Evolutionary conservation across 2,329 filamentous ascomycete genomes (phyloP).

Genomic region (Xylariaceae sp.): DNA sequence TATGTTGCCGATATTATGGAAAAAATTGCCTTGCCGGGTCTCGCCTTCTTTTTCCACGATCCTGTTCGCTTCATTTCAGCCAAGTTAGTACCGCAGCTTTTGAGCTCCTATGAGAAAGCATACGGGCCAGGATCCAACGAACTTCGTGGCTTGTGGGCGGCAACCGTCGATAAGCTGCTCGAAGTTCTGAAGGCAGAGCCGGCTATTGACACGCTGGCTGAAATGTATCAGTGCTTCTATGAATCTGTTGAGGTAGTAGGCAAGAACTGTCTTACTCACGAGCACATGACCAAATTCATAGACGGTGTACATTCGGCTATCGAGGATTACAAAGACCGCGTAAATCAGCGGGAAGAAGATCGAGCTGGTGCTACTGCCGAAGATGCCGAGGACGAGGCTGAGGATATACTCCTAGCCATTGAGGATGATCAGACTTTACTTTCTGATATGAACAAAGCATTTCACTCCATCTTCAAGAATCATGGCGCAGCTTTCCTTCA

Average conservation of each 20-base stretch:
- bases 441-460: slow-evolving; percentile 99
- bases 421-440: slow-evolving; percentile 96
- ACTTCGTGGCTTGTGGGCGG: slow-evolving; percentile 76
- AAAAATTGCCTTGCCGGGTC: slow-evolving; percentile 86
- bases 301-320: slow-evolving; percentile 79
- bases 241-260: slow-evolving; percentile 94
- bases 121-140: slow-evolving; percentile 77
- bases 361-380: slow-evolving; percentile 68
- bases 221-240: slow-evolving; percentile 99
- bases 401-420: slow-evolving; percentile 84
- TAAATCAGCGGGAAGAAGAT: slow-evolving; percentile 78
- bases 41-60: slow-evolving; percentile 99
- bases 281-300: slow-evolving; percentile 85
- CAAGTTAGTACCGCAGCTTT: slow-evolving; percentile 86
- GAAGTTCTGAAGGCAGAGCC: slow-evolving; percentile 93
- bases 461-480: slow-evolving; percentile 98
- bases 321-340: slow-evolving; percentile 87
- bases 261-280: slow-evolving; percentile 70
- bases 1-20: slow-evolving; percentile 94
- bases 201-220: slow-evolving; percentile 89
- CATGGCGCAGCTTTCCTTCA: slow-evolving; percentile 80
- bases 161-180: slow-evolving; percentile 82
- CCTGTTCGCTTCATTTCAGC: slow-evolving; percentile 92
- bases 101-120: slow-evolving; percentile 90
- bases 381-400: slow-evolving; percentile 83